Evolutionary conservation across 2,329 filamentous ascomycete species (phyloP), one percentile per base, ranked within the genome.

Genomic region (Colletotrichum lindemuthianum): DNA sequence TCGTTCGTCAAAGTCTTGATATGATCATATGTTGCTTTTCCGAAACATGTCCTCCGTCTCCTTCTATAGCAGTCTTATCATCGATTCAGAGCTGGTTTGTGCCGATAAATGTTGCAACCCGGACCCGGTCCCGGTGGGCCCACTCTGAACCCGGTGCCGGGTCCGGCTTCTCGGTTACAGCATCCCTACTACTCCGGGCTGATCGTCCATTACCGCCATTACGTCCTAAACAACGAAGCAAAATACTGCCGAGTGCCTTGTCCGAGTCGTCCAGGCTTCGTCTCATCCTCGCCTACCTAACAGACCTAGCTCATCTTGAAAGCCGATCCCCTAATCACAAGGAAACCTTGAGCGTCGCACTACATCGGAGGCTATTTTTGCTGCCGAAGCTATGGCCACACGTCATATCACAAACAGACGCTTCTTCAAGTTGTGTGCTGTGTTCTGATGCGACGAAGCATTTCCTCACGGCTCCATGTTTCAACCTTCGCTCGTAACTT

Each of bases 301-400:
- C 24, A 24, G 4, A 24, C 24, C 24, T 24, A 24, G 24, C 15
- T 24, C 15, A 33, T 50, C 24, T 39, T 15, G 11, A 43, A 39
- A 50, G 16, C 34, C 49, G 16, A 37, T 24, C 12, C 39, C 15
- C 44, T n/a, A 48, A 15, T 4, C 16, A n/a, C 45, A n/a, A 44
- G 16, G 44, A 43, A 65, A 40, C 51, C 40, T 47, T 41, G 45
- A 3, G 43, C n/a, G n/a, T 50, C 33, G 12, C 15, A 49, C 56
- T 51, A 16, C 10, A 24, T 56, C 57, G 50, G 58, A 15, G 10
- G 34, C 58, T 61, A 65, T 47, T 65, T 65, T 56, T 52, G 45
- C 3, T 2, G 1, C 58, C 61, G 51, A 45, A 65, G 51, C 50
- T 50, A 56, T 61, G 47, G 58, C 58, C 45, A 48, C 47, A 37